Base-by-base conservation (phyloP, 768 basidiomycete species). In the Phylloporus sp. region DNA sequence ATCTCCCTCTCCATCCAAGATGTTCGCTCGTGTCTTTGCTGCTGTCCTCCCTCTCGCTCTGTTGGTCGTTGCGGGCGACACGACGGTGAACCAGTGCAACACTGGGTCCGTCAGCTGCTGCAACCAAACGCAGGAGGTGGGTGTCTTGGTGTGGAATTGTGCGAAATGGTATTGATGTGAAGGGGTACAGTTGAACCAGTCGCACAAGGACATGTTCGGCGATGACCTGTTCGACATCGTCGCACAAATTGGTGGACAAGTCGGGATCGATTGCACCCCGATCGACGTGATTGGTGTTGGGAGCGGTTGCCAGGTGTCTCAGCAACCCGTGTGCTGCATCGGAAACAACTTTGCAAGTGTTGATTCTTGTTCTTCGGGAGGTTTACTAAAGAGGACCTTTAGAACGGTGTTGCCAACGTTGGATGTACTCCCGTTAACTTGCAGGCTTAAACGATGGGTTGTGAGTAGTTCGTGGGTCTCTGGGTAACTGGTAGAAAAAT, bases 1-100 rank as follows among this genome's bases (percentile, higher is more conserved):
- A n/a, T n/a, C 27, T 42, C 31, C n/a, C n/a, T n/a, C n/a, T n/a
- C n/a, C n/a, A n/a, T 40, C 26, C 33, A 15, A 10, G 21, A 38
- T 42, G 51, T 50, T 58, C 39, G 37, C 59, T 55, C 54, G 55
- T 20, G 9, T 54, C 42, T 32, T 59, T 34, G 40, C 56, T n/a
- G n/a, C n/a, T 17, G 21, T 55, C 37, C 42, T 50, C n/a, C 48
- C 54, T 21, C 21, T 58, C 11, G 53, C 44, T 15, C 26, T 52
- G 38, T 37, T 58, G 24, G 47, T 38, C 42, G 4, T 39, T 31
- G 24, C 49, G 47, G n/a, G n/a, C n/a, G n/a, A n/a, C n/a, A n/a
- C n/a, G n/a, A n/a, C n/a, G n/a, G n/a, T n/a, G n/a, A 22, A 17
- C 37, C 49, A 53, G 39, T 60, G 53, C 40, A 39, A 37, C 37